Conservation (phyloP, 768 basidiomycete species). For the Leccinellum albellum region DNA sequence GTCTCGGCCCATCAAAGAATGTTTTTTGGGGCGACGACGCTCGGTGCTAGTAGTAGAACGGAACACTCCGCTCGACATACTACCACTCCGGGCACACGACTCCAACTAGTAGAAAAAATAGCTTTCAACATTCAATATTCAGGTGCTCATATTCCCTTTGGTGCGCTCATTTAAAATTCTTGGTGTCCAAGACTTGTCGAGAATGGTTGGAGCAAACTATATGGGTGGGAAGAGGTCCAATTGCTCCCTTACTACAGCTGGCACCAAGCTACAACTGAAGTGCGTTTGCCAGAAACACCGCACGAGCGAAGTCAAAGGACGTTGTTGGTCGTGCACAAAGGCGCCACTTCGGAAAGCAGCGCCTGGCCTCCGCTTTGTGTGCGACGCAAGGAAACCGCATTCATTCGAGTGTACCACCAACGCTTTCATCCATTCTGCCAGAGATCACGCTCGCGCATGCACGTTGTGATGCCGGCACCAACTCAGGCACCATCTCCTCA, state of each 20-base stretch:
- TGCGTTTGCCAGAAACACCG: conserved; percentile 46
- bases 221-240: conserved; percentile 69
- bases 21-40: too few species aligned
- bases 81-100: too few species aligned
- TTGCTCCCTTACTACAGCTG: not conserved
- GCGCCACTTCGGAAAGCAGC: conserved; percentile 57
- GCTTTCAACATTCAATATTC: too few species aligned
- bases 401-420: not conserved
- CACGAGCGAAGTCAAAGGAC: conserved; percentile 57
- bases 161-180: too few species aligned
- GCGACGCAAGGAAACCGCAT: conserved; percentile 8
- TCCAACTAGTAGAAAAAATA: too few species aligned
- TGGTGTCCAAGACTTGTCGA: not conserved
- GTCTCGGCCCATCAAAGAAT: too few species aligned
- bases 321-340: conserved; percentile 51
- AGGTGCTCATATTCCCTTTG: too few species aligned
- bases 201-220: conserved; percentile 68
- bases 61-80: too few species aligned
- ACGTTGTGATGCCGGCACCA: conserved; percentile 1
- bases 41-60: too few species aligned
- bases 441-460: conserved; percentile 29
- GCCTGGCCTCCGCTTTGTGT: conserved; percentile 46
- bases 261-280: not conserved
- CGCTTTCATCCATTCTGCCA: conserved; percentile 12
- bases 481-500: not conserved